phyloP scores from a whole-genome alignment of 768 basidiomycete species.

The Mycena venus region DNA sequence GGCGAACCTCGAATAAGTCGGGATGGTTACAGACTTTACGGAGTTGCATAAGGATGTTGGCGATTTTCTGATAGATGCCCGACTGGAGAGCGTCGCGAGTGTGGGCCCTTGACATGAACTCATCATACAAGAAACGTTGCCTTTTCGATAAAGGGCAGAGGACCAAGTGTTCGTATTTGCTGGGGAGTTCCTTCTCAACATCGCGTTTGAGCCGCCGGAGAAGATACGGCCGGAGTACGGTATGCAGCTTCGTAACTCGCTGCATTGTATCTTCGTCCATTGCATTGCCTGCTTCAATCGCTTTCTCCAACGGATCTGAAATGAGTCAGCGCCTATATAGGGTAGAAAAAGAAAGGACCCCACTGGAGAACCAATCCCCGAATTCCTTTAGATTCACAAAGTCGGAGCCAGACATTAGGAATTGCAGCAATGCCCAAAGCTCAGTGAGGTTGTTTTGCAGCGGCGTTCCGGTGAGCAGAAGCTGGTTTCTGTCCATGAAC shows the following conservation, averaged over 20 bases:
- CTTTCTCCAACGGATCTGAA: slow-evolving; percentile 92
- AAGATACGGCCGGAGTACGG: slow-evolving; percentile 95
- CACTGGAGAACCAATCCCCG: slow-evolving; percentile 96
- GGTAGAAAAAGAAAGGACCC: slow-evolving; percentile 45
- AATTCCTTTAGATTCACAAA: slow-evolving; percentile 96
- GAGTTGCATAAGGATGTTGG: slow-evolving; percentile 97
- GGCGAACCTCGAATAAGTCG: slow-evolving; percentile 91
- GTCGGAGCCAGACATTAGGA: slow-evolving; percentile 89
- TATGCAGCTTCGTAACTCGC: slow-evolving; percentile 90
- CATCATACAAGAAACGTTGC: slow-evolving; percentile 95
- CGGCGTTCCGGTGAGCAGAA: slow-evolving; percentile 96
- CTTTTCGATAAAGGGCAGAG: slow-evolving; percentile 91
- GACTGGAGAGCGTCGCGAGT: slow-evolving; percentile 87
- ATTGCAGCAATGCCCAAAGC: slow-evolving; percentile 95
- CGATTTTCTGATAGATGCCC: slow-evolving; percentile 89
- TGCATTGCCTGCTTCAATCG: slow-evolving; percentile 85
- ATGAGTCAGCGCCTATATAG: not conserved
- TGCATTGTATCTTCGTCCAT: slow-evolving; percentile 88
- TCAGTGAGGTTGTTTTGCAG: slow-evolving; percentile 97
- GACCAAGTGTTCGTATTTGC: slow-evolving; percentile 92
- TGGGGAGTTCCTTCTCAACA: slow-evolving; percentile 95
- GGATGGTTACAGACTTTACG: slow-evolving; percentile 98
- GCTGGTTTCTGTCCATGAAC: too few relatives aligned
- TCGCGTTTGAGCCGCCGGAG: slow-evolving; percentile 97
- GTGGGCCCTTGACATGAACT: slow-evolving; percentile 92